Base-by-base conservation (phyloP, 352 stramenopile species). In the Globisporangium megalacanthum region DNA sequence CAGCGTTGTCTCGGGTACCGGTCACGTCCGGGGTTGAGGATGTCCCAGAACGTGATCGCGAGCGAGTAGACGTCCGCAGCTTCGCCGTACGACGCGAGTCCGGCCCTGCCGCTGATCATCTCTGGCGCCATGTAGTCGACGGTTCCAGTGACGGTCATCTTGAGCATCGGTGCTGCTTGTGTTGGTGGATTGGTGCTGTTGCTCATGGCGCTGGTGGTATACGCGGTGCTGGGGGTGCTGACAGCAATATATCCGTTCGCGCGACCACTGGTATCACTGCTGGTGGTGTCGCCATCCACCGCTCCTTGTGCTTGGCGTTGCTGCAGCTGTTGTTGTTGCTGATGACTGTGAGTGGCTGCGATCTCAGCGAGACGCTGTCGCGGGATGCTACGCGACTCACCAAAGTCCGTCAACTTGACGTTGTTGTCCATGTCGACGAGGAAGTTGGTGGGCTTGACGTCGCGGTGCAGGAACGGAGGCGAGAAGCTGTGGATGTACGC, bases 1-100 rank as follows among this genome's bases (percentile, higher is more conserved):
- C 78, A 2, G 54, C 35, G 54, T 78, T 66, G 15, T 84, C 56
- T 13, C 69, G 52, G 57, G 86, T 64, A 19, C 76, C 74, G 36
- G 83, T 86, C 22, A 52, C 64, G 11, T 19, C 72, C 68, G 0
- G 78, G 78, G 39, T 84, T 65, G 47, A 85, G 50, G 29, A 93
- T 79, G 36, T 91, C 79, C 82, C 83, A 92, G 14, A 86, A 49
- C 35, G 70, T 79, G 36, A 86, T 70, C 29, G 48, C 75, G 22
- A 93, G 55, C 8, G 72, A 77, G 60, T 88, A 93, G 6, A 93
- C 65, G 36, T 93, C 83, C 0, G 79, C 80, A 29, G 74, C 68
- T 37, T 37, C 19, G 44, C 46, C 17, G 52, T 25, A 42, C 25
- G 19, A 10, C 15, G 37, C 5, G n/a, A 11, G 22, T 39, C 36